These are phyloP conservation scores for Ogataea neopini DNA, from an alignment of 805 yeast species.

Conservation along the genomic window DNA sequence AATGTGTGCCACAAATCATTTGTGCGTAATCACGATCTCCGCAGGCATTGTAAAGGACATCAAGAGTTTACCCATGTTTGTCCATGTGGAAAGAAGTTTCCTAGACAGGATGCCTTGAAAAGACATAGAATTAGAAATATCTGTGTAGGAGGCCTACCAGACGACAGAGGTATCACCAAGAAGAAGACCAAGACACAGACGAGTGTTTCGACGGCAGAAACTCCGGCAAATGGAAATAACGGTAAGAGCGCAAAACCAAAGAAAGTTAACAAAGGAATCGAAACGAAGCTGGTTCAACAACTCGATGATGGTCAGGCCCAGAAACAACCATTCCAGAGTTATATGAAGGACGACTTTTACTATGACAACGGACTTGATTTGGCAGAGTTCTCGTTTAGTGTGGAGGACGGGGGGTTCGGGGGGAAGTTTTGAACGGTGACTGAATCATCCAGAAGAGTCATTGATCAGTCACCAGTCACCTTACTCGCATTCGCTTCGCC, in stretches of 20 bases:
- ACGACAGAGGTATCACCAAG: slow-evolving; percentile 31
- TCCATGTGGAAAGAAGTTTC: slow-evolving; percentile 92
- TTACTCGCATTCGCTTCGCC: too few species aligned
- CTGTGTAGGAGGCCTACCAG: slow-evolving; percentile 70
- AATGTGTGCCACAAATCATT: slow-evolving; percentile 76
- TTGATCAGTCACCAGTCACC: too few species aligned
- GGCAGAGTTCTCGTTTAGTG: slow-evolving; percentile 27
- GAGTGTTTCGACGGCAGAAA: slow-evolving; percentile 3
- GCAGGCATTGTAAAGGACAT: slow-evolving; percentile 88
- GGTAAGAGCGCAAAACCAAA: slow-evolving; percentile 6
- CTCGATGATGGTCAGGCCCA: slow-evolving; percentile 4
- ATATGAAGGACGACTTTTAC: slow-evolving; percentile 16
- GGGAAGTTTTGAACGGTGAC: too few species aligned
- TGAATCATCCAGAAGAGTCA: too few species aligned
- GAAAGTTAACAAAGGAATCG: slow-evolving; percentile 7
- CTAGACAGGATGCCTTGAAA: slow-evolving; percentile 84
- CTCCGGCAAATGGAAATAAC: slow-evolving; percentile 8
- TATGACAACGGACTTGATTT: slow-evolving; percentile 15
- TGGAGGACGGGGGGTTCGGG: too few species aligned
- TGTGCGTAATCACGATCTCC: slow-evolving; percentile 93
- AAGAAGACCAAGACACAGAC: slow-evolving; percentile 12
- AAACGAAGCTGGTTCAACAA: slow-evolving; percentile 11
- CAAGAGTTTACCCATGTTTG: slow-evolving; percentile 70
- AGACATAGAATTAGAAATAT: slow-evolving; percentile 79
- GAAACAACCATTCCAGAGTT: slow-evolving; percentile 6